Conservation (phyloP, 306 rosid species). For the Amphicarpaea edgeworthii region DNA sequence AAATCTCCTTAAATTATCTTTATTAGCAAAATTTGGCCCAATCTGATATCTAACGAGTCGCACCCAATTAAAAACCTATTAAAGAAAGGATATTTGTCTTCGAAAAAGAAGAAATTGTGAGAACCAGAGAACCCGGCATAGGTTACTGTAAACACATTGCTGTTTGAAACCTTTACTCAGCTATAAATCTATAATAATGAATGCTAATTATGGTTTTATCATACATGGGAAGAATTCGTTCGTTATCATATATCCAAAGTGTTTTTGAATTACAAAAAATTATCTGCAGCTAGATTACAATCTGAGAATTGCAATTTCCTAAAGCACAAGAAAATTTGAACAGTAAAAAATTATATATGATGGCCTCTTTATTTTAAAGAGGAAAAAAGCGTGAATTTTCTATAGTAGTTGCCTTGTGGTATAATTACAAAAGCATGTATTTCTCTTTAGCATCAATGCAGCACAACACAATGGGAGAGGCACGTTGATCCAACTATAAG, state of each 20-base stretch:
- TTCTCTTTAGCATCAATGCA: constrained; percentile 39
- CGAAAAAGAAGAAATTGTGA: no score
- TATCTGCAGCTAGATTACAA: constrained; percentile 40
- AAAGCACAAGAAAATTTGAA: constrained; percentile 27
- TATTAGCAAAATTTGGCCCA: neutral
- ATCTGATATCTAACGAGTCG: neutral
- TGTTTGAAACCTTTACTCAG: neutral
- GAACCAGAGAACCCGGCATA: neutral
- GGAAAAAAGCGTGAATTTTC: constrained; percentile 28
- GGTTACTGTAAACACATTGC: neutral
- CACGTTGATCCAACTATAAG: constrained; percentile 26
- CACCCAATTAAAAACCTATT: neutral
- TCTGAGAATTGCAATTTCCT: neutral
- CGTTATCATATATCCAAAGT: neutral
- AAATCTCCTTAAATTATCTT: neutral
- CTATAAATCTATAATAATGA: neutral
- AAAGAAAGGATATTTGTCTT: neutral
- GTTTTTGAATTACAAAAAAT: constrained; percentile 34
- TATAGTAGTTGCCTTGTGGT: constrained; percentile 33
- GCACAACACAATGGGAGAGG: constrained; percentile 31
- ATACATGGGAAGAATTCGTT: constrained; percentile 19
- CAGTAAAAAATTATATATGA: neutral
- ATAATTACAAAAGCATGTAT: constrained; percentile 49
- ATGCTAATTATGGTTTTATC: neutral
- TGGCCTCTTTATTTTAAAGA: constrained; percentile 27